Evolutionary conservation across 441 rosid species (phyloP).

Genomic region (Aquilaria agallochum): DNA sequence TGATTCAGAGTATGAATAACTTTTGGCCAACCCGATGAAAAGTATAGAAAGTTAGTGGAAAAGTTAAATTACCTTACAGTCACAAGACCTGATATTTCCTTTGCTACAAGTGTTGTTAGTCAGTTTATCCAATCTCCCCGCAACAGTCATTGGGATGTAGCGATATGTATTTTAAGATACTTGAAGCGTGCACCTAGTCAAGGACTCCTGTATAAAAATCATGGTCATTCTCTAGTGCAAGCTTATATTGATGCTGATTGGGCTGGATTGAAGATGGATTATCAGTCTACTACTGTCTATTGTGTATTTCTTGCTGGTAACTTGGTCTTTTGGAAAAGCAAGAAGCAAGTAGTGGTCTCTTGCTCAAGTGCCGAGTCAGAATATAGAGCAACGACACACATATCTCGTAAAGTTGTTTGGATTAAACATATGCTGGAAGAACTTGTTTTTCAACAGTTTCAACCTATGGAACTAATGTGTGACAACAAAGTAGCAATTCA

Average conservation of each 20-base stretch:
- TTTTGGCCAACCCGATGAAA: background rate
- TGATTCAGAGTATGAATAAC: background rate
- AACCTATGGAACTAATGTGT: background rate
- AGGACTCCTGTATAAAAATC: background rate
- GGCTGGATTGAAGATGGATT: background rate
- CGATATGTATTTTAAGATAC: background rate
- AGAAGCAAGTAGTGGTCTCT: background rate
- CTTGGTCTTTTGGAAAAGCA: constrained; percentile 4
- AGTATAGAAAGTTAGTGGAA: background rate
- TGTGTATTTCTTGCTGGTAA: background rate
- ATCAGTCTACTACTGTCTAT: background rate
- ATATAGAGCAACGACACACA: background rate
- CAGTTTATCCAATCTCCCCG: background rate
- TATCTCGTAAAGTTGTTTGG: background rate
- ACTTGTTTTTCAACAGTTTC: background rate
- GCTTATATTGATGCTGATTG: background rate
- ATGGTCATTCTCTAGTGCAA: background rate
- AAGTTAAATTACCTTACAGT: background rate
- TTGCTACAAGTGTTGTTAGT: background rate
- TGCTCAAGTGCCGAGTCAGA: constrained; percentile 1
- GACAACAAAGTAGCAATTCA: background rate
- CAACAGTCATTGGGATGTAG: background rate
- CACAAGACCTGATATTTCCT: background rate
- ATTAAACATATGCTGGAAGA: background rate
- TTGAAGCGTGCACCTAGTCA: background rate